Evolutionary conservation across 345 rosid species (phyloP).

Genomic region (Microcos paniculata): DNA sequence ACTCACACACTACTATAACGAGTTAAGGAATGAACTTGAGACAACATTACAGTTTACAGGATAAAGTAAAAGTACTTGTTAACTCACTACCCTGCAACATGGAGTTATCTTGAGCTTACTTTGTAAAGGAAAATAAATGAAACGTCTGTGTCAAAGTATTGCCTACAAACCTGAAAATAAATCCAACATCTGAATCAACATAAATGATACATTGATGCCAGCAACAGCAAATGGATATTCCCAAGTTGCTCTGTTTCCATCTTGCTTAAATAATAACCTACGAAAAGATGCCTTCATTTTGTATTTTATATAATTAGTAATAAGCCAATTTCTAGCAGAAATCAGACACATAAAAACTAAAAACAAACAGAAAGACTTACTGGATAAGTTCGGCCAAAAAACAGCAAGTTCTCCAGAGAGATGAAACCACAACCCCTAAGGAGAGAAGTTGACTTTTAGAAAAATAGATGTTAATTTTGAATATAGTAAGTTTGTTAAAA

Average conservation of each 20-base stretch:
- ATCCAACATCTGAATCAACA: slow-evolving; percentile 96
- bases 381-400: slow-evolving; percentile 80
- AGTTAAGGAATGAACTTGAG: no score
- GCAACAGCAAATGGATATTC: slow-evolving; percentile 99
- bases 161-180: slow-evolving; percentile 53
- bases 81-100: background rate
- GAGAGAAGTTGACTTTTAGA: slow-evolving; percentile 19
- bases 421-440: slow-evolving; percentile 89
- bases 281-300: slow-evolving; percentile 89
- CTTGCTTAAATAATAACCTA: slow-evolving; percentile 89
- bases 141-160: background rate
- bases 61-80: background rate
- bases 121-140: background rate
- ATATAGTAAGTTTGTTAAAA: no score
- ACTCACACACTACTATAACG: background rate
- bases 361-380: slow-evolving; percentile 39
- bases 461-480: background rate
- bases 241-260: slow-evolving; percentile 84
- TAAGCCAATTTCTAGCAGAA: slow-evolving; percentile 16
- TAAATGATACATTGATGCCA: slow-evolving; percentile 88
- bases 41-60: background rate
- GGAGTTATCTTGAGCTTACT: background rate
- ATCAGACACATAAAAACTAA: background rate
- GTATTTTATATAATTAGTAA: slow-evolving; percentile 49
- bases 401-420: slow-evolving; percentile 86